These are phyloP conservation scores for Wickerhamiella vanderwaltii DNA, from an alignment of 805 yeast species.

Conservation along the genomic window DNA sequence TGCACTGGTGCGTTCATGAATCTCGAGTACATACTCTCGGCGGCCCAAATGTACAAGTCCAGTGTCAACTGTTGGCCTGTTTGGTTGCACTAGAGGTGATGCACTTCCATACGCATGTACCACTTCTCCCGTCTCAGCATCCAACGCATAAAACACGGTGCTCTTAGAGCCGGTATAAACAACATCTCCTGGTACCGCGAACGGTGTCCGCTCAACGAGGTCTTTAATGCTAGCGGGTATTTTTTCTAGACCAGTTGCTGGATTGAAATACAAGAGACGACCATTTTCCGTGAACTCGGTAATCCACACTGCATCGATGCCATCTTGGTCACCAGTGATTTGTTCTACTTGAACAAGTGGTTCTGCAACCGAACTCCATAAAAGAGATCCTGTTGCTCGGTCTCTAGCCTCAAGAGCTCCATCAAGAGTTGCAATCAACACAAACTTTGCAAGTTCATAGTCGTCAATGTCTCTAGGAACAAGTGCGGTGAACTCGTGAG, in stretches of 20 bases:
- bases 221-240: constrained; percentile 71
- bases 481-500: constrained; percentile 13
- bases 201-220: constrained; percentile 73
- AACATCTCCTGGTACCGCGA: constrained; percentile 57
- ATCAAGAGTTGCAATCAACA: constrained; percentile 62
- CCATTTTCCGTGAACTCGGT: constrained; percentile 90
- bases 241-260: constrained; percentile 60
- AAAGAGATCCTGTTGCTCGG: constrained; percentile 56
- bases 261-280: constrained; percentile 64
- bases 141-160: constrained; percentile 63
- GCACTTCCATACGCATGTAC: constrained; percentile 54
- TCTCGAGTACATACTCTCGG: constrained; percentile 33
- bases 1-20: constrained; percentile 54
- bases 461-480: constrained; percentile 27
- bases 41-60: constrained; percentile 23
- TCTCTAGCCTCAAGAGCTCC: constrained; percentile 77
- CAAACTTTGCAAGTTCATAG: constrained; percentile 42
- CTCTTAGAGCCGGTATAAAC: constrained; percentile 76
- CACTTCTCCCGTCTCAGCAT: constrained; percentile 63
- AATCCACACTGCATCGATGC: constrained; percentile 41
- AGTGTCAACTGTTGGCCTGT: neutral
- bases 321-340: constrained; percentile 12
- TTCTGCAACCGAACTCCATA: constrained; percentile 65
- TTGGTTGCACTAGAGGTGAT: constrained; percentile 17
- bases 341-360: constrained; percentile 39